Conservation (phyloP, 345 rosid species). For the Eutrema japonicum region DNA sequence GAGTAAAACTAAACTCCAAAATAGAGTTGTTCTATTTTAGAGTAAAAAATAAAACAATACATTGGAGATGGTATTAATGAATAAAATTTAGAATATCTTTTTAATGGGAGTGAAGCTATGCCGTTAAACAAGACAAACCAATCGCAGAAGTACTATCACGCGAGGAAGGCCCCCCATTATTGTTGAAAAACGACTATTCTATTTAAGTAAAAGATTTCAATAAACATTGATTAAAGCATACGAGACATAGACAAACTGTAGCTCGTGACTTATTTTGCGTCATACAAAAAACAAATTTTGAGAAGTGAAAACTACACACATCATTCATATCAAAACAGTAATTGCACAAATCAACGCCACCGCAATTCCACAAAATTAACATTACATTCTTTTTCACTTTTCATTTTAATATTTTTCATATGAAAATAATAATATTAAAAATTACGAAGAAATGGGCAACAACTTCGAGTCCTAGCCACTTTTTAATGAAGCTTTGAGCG, state of each 20-base stretch:
- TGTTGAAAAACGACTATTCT: too few species aligned
- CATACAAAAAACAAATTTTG: background rate
- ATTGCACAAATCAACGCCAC: background rate
- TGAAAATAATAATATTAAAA: background rate
- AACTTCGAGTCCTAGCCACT: constrained; percentile 19
- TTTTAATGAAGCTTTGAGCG: constrained; percentile 29
- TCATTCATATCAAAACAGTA: background rate
- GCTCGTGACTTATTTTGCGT: constrained; percentile 9
- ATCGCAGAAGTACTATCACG: too few species aligned
- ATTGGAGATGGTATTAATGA: too few species aligned
- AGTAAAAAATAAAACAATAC: too few species aligned
- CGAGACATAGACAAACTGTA: background rate
- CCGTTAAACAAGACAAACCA: too few species aligned
- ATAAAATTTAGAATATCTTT: too few species aligned
- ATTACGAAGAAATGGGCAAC: background rate
- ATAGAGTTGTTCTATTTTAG: too few species aligned
- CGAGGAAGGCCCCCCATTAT: too few species aligned
- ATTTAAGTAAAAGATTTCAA: too few species aligned
- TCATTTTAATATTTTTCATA: background rate
- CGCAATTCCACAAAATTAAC: constrained; percentile 3
- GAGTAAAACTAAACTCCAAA: too few species aligned
- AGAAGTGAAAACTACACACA: constrained; percentile 18
- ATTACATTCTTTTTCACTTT: background rate
- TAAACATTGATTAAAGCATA: background rate
- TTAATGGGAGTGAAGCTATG: too few species aligned